These are phyloP conservation scores for Cryphonectria nitschkei DNA, from an alignment of 2,329 filamentous ascomycete species.

Conservation along the genomic window DNA sequence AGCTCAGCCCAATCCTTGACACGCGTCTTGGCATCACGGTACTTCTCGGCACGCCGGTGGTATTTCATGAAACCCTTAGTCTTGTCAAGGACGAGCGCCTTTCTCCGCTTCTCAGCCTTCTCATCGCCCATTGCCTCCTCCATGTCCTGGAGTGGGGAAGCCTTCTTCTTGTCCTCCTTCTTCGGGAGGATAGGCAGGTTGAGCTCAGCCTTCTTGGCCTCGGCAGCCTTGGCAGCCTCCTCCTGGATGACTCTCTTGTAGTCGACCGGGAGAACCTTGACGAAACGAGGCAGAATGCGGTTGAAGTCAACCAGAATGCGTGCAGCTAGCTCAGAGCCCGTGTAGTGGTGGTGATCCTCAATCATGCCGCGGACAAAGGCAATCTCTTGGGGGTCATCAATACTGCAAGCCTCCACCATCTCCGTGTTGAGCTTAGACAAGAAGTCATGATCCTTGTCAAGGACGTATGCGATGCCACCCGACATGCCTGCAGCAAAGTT, in stretches of 20 bases:
- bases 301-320: slow-evolving; percentile 95
- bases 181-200: slow-evolving; percentile 77
- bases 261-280: slow-evolving; percentile 92
- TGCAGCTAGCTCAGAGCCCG: slow-evolving; percentile 90
- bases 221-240: slow-evolving; percentile 82
- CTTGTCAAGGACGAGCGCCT: slow-evolving; percentile 93
- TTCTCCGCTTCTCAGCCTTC: slow-evolving; percentile 86
- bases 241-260: slow-evolving; percentile 93
- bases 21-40: slow-evolving; percentile 80
- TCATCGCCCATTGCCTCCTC: slow-evolving; percentile 88
- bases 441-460: slow-evolving; percentile 90
- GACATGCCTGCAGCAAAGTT: slow-evolving; percentile 99
- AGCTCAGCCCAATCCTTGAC: slow-evolving; percentile 94
- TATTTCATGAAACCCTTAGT: slow-evolving; percentile 98
- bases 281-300: slow-evolving; percentile 83
- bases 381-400: slow-evolving; percentile 87
- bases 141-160: slow-evolving; percentile 76
- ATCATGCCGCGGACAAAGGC: slow-evolving; percentile 89
- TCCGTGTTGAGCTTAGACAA: slow-evolving; percentile 92
- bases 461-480: slow-evolving; percentile 92
- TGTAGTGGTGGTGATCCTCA: slow-evolving; percentile 98
- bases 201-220: slow-evolving; percentile 83
- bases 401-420: slow-evolving; percentile 88
- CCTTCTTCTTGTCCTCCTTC: slow-evolving; percentile 69
- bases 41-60: slow-evolving; percentile 89